Percentiles rank a stretch among this genome's conserved stretches.
These are phyloP conservation scores for Zasmidium angulare DNA, from an alignment of 2,329 filamentous ascomycete species.

Conservation along the genomic window DNA sequence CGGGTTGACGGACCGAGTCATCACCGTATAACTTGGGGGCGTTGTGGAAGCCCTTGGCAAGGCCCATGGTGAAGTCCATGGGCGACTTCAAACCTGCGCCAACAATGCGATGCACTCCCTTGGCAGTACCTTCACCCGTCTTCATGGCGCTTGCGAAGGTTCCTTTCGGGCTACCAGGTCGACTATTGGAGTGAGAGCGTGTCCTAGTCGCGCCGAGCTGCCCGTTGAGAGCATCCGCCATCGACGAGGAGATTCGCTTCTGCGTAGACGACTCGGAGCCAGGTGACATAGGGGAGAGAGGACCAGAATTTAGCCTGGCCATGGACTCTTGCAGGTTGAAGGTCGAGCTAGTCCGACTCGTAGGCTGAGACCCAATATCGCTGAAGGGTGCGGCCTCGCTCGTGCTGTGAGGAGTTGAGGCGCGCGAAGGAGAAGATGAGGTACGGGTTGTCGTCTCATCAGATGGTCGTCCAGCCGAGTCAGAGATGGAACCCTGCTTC, in stretches of 20 bases:
- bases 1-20: conserved; percentile 72
- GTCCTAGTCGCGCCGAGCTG: conserved; percentile 15
- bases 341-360: conserved; percentile 24
- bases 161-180: conserved; percentile 15
- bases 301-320: conserved; percentile 25
- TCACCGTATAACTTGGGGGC: conserved; percentile 83
- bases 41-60: conserved; percentile 86
- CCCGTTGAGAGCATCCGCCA: conserved; percentile 26
- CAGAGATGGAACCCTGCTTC: conserved; percentile 7
- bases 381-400: conserved; percentile 12
- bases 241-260: conserved; percentile 19
- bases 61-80: conserved; percentile 78
- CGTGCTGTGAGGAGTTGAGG: conserved; percentile 15
- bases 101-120: conserved; percentile 38
- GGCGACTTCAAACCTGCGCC: conserved; percentile 64
- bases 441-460: conserved; percentile 5
- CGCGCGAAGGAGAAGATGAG: conserved; percentile 10
- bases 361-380: conserved; percentile 14
- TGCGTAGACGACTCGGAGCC: conserved; percentile 7
- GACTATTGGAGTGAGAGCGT: conserved; percentile 25
- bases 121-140: conserved; percentile 33
- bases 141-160: conserved; percentile 21
- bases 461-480: conserved; percentile 8
- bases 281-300: conserved; percentile 24
- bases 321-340: conserved; percentile 35